Evolutionary conservation across 345 rosid genomes (phyloP).

Genomic region (Eucalyptus polybractea): DNA sequence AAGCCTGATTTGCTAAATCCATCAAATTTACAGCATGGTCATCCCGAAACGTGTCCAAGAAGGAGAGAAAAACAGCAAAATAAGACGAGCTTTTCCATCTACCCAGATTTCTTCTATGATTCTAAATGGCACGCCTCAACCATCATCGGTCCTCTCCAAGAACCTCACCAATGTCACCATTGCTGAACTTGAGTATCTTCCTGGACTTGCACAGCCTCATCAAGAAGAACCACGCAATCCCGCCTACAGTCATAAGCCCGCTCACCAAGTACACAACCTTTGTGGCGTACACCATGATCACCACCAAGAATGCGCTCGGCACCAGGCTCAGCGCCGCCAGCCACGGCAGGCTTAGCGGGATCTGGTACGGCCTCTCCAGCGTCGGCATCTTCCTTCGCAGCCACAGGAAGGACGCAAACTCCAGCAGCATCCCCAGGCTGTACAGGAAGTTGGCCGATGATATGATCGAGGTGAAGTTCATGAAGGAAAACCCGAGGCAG

Average conservation of each 20-base stretch:
- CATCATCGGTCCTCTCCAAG: not conserved
- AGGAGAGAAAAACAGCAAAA: not conserved
- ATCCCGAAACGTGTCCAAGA: not conserved
- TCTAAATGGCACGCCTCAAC: not conserved
- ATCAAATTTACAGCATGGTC: not conserved
- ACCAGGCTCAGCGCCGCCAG: conserved; percentile 43
- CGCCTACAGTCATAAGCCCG: conserved; percentile 51
- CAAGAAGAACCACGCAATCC: conserved; percentile 18
- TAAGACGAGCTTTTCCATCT: not conserved
- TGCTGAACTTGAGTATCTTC: not conserved
- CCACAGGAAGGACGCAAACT: conserved; percentile 64
- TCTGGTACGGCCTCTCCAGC: conserved; percentile 44
- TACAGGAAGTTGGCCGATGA: conserved; percentile 62
- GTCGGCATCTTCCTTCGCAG: conserved; percentile 38
- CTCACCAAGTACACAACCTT: conserved; percentile 45
- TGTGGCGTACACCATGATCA: conserved; percentile 44
- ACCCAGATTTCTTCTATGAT: not conserved
- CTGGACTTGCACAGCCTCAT: not conserved
- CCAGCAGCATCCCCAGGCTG: conserved; percentile 66
- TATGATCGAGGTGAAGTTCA: conserved; percentile 43
- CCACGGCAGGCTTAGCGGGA: conserved; percentile 41
- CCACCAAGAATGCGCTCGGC: conserved; percentile 40
- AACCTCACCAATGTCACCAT: not conserved
- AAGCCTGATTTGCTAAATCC: not conserved
- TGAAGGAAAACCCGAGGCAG: conserved; percentile 35